A percentile compares a stretch with the other conserved stretches of the same genome.
phyloP scores from a whole-genome alignment of 805 yeast species.

The Yarrowia porcina region DNA sequence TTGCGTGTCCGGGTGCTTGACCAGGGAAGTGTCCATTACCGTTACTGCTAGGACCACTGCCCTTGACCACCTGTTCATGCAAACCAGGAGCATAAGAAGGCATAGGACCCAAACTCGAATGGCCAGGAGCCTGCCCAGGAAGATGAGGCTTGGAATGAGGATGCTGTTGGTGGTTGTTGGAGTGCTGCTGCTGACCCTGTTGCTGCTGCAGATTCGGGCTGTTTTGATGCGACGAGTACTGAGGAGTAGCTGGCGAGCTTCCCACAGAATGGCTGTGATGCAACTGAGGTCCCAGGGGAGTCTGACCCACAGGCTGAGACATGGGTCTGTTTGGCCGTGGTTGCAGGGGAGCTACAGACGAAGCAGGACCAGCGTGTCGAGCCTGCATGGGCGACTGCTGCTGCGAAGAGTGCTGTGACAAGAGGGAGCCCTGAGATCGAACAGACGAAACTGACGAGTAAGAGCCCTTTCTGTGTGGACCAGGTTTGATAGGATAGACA shows the following conservation, averaged over 20 bases:
- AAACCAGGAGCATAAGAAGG: constrained; percentile 1
- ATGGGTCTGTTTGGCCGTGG: not conserved
- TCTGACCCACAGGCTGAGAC: constrained; percentile 9
- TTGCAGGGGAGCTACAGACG: constrained; percentile 1
- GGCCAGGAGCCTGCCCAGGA: constrained; percentile 11
- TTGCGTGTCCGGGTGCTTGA: constrained; percentile 3
- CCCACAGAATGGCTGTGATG: constrained; percentile 1
- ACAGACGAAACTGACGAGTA: constrained; percentile 13
- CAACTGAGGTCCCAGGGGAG: not conserved
- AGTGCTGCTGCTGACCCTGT: not conserved
- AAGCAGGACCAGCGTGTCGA: not conserved
- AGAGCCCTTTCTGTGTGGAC: constrained; percentile 5
- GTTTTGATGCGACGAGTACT: not conserved
- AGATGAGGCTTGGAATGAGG: not conserved
- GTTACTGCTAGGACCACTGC: not conserved
- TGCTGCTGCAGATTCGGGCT: not conserved
- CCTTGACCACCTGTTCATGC: not conserved
- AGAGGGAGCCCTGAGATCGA: not conserved
- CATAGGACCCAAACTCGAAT: constrained; percentile 10
- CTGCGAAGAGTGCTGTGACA: constrained; percentile 11
- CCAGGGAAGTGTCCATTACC: constrained; percentile 6
- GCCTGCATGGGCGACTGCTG: constrained; percentile 15
- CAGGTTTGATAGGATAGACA: not conserved
- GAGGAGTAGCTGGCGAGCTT: not conserved
- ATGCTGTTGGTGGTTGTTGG: not conserved